Evolutionary conservation across 2,329 filamentous ascomycete genomes (phyloP).

Genomic region (Fragosphaeria purpurea): DNA sequence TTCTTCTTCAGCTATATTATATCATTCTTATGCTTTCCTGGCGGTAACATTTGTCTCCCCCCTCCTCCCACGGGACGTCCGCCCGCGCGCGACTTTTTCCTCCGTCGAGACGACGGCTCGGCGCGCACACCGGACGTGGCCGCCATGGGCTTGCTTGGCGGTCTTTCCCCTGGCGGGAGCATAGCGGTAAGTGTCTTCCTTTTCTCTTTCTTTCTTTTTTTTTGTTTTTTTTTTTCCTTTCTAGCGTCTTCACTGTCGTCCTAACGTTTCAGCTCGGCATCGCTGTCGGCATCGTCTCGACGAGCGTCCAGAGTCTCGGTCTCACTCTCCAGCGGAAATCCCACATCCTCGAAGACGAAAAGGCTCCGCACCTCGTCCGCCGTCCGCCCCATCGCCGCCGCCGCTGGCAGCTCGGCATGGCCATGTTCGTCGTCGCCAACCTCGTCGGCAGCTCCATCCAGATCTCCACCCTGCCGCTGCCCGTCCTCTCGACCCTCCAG

Average conservation of each 20-base stretch:
- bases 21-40: slow-evolving; percentile 7
- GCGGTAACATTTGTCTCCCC: background rate
- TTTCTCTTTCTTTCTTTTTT: background rate
- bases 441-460: slow-evolving; percentile 92
- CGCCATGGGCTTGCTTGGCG: slow-evolving; percentile 63
- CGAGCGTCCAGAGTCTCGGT: slow-evolving; percentile 87
- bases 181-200: slow-evolving; percentile 50
- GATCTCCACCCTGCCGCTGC: slow-evolving; percentile 89
- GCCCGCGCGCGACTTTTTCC: background rate
- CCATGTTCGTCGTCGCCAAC: slow-evolving; percentile 92
- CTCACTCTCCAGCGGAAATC: slow-evolving; percentile 96
- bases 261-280: slow-evolving; percentile 65
- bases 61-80: background rate
- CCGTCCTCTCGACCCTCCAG: slow-evolving; percentile 89
- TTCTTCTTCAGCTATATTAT: slow-evolving; percentile 12
- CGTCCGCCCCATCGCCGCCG: slow-evolving; percentile 81
- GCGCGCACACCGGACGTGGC: slow-evolving; percentile 22
- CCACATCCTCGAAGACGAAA: slow-evolving; percentile 95
- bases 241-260: background rate
- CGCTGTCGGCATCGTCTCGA: slow-evolving; percentile 84
- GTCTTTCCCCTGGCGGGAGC: slow-evolving; percentile 67
- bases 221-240: background rate
- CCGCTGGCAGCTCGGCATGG: slow-evolving; percentile 95
- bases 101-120: slow-evolving; percentile 20
- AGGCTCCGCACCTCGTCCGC: slow-evolving; percentile 64